Conservation (phyloP, 257 asterid species). For the Petunia axillaris region DNA sequence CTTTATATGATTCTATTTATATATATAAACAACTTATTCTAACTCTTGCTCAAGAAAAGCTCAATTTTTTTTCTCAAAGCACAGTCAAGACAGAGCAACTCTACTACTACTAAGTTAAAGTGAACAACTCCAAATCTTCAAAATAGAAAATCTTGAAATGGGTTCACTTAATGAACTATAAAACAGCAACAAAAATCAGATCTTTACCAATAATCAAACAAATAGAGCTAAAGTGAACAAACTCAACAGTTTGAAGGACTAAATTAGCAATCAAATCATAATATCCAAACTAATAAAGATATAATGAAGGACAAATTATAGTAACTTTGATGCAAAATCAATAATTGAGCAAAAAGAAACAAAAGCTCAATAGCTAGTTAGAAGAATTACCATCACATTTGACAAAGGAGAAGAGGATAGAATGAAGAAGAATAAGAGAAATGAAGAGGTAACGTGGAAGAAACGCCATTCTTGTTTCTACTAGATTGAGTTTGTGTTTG, state of each 20-base stretch:
- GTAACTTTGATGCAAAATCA: too few species aligned
- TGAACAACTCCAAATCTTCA: background rate
- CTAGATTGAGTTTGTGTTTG: background rate
- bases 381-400: slow-evolving; percentile 59
- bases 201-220: background rate
- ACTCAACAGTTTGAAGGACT: background rate
- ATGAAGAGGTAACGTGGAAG: slow-evolving; percentile 51
- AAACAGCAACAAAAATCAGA: too few species aligned
- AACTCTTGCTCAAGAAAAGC: slow-evolving; percentile 11
- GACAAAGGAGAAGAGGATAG: slow-evolving; percentile 43
- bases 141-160: background rate
- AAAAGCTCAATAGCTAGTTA: too few species aligned
- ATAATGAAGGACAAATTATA: too few species aligned
- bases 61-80: background rate
- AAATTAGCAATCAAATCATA: too few species aligned
- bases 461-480: slow-evolving; percentile 52
- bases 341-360: too few species aligned
- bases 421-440: slow-evolving; percentile 52
- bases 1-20: background rate
- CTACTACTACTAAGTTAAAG: slow-evolving; percentile 16
- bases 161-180: background rate
- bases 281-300: too few species aligned
- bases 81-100: background rate
- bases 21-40: background rate
- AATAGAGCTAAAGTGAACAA: background rate